Evolutionary conservation across 352 stramenopile species (phyloP).

Genomic region (Albugo candida): DNA sequence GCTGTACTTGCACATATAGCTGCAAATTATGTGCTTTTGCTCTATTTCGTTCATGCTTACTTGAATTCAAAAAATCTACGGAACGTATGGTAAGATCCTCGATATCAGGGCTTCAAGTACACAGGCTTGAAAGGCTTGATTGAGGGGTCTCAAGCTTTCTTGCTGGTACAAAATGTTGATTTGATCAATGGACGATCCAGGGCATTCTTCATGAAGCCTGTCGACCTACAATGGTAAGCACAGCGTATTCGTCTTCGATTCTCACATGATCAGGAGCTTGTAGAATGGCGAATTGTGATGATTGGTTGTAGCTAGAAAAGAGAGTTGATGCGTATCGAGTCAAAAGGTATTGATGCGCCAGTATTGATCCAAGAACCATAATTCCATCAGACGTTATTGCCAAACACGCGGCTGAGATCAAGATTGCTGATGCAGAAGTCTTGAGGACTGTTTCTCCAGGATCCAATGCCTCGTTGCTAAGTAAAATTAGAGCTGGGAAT

Average conservation of each 20-base stretch:
- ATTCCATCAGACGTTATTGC: no score
- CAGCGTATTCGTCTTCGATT: slow-evolving; percentile 15
- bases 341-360: no score
- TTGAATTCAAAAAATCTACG: slow-evolving; percentile 51
- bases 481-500: no score
- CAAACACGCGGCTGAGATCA: no score
- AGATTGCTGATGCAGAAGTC: no score
- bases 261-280: slow-evolving; percentile 17
- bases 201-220: slow-evolving; percentile 29
- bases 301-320: neutral
- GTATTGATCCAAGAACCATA: no score
- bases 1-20: no score
- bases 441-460: no score
- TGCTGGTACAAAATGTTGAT: slow-evolving; percentile 32
- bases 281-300: slow-evolving; percentile 16
- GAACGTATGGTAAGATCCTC: slow-evolving; percentile 38
- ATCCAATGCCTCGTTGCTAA: no score
- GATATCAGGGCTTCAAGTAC: slow-evolving; percentile 41
- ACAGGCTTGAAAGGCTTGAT: slow-evolving; percentile 44
- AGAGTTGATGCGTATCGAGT: no score
- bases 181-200: slow-evolving; percentile 26
- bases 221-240: slow-evolving; percentile 27
- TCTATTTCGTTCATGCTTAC: no score
- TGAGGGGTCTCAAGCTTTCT: slow-evolving; percentile 36
- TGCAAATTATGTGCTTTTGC: no score